A percentile compares a stretch with the other conserved stretches of the same genome.
phyloP scores from a whole-genome alignment of 1,284 basidiomycete genomes.

The Tilletia caries region DNA sequence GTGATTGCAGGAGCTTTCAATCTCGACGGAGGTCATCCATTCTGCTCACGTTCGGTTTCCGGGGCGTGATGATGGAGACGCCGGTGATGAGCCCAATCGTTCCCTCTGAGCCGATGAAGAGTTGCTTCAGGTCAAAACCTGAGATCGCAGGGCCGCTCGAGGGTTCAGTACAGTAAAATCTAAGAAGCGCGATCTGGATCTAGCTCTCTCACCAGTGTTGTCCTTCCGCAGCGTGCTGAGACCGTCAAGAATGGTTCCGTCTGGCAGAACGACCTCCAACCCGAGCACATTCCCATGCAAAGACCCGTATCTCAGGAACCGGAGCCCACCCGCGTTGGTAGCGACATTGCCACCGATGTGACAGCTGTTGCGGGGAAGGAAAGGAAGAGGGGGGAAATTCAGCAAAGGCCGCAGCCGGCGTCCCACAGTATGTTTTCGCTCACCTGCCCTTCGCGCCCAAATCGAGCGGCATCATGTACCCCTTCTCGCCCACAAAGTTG shows the following conservation, averaged over 20 bases:
- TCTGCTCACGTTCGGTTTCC: conserved; percentile 67
- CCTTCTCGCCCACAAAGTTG: conserved; percentile 77
- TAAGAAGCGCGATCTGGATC: too few species aligned
- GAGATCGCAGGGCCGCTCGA: not conserved
- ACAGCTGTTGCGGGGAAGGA: conserved; percentile 62
- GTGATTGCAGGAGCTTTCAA: not conserved
- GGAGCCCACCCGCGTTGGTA: conserved; percentile 93
- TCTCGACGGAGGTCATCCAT: too few species aligned
- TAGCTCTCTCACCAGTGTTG: conserved; percentile 69
- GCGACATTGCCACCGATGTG: conserved; percentile 97
- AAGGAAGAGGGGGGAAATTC: not conserved
- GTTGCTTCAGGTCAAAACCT: conserved; percentile 93
- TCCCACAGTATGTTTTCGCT: too few species aligned
- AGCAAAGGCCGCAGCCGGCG: too few species aligned
- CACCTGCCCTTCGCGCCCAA: conserved; percentile 83
- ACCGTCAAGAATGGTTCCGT: conserved; percentile 69
- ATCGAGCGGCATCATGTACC: conserved; percentile 96
- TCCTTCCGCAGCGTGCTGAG: conserved; percentile 74
- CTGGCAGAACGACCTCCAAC: conserved; percentile 92
- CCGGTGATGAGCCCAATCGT: conserved; percentile 93
- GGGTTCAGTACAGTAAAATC: too few species aligned
- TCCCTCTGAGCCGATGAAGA: conserved; percentile 97
- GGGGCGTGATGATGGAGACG: conserved; percentile 90
- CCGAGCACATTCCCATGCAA: conserved; percentile 93
- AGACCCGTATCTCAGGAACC: conserved; percentile 89